Evolutionary conservation across 2,329 filamentous ascomycete genomes (phyloP), one percentile per base, ranked within the genome.

Genomic region (Whalleya microplaca): DNA sequence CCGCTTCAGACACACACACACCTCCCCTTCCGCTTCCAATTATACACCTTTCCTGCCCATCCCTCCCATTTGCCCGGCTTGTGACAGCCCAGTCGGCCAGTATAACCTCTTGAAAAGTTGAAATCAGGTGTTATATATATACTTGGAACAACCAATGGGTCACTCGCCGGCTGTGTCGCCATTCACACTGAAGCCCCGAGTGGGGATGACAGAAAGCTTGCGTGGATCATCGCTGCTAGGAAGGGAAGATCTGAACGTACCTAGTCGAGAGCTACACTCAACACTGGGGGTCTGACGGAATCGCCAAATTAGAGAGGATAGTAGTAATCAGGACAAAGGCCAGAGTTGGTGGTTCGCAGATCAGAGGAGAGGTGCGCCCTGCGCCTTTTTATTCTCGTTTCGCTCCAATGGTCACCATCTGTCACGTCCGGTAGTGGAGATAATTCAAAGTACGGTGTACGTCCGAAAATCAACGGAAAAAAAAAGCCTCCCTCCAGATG

Each of bases 201-300:
- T 46, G 51, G 57, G 53, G 44, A 44, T 53, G 53, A 45, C 45
- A 53, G 50, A 42, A 53, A 43, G 41, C 47, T 19, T 32, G 47
- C 21, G 45, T 42, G 46, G 54, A 62, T 60, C 59, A 43, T 52
- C 56, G 51, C 49, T 40, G 46, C 49, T 21, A 27, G n/a, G 51
- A 63, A 55, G 21, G 55, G 58, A 57, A 59, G 59, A 63, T 66
- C 56, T 59, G 56, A 60, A 68, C 65, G 54, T 68, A 69, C 66
- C 64, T 68, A 20, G 41, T 44, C 45, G 56, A 56, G 51, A 42
- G 53, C 21, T 29, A 29, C 27, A 29, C 27, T 12, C 27, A 29
- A 29, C 27, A 12, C 6, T 12, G 5, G 27, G 6, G 32, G 32
- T 37, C 32, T 37, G 32, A 14, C 32, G 32, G 14, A 37, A 37